Conservation (phyloP, 176 grass and related monocot genomes). For the Alopecurus myosuroides region DNA sequence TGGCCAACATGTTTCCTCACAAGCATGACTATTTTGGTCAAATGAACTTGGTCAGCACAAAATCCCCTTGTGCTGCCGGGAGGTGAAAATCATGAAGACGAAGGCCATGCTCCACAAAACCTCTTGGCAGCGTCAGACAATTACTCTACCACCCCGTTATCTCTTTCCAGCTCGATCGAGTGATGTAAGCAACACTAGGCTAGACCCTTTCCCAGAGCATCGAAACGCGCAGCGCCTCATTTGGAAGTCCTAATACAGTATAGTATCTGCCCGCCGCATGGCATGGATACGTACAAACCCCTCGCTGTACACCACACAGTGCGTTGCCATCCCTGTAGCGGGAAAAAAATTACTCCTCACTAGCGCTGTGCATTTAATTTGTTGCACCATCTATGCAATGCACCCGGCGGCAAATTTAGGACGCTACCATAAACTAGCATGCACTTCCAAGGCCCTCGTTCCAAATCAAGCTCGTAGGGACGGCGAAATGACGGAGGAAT, state of each 20-base stretch:
- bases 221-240: neutral
- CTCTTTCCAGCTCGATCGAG: neutral
- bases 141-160: neutral
- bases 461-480: no score
- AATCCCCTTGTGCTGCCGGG: neutral
- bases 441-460: neutral
- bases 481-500: conserved; percentile 24
- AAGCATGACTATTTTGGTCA: conserved; percentile 1
- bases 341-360: no score
- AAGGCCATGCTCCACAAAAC: neutral
- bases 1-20: neutral
- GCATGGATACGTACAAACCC: neutral
- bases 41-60: neutral
- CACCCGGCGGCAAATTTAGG: neutral
- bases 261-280: no score
- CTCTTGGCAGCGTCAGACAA: neutral
- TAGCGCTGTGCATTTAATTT: no score
- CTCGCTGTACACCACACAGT: neutral
- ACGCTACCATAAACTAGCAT: neutral
- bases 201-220: neutral
- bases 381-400: no score
- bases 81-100: neutral
- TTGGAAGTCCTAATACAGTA: neutral
- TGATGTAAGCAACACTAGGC: conserved; percentile 10
- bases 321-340: neutral